Percentiles rank a stretch among this genome's conserved stretches.
phyloP scores from a whole-genome alignment of 768 basidiomycete genomes.

The Amanita exitialis region DNA sequence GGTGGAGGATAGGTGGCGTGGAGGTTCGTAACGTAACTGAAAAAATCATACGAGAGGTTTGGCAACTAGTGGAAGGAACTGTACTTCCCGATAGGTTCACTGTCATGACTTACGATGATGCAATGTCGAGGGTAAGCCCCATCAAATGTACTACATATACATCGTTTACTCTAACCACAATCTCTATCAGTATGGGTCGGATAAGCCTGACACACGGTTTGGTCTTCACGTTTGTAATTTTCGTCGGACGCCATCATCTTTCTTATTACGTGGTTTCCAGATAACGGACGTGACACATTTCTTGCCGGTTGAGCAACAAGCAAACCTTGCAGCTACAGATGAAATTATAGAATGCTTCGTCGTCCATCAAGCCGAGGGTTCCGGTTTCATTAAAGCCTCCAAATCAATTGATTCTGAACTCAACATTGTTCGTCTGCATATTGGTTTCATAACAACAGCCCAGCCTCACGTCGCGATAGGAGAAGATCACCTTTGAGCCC shows the following conservation, averaged over 20 bases:
- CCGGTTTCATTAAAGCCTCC: constrained; percentile 32
- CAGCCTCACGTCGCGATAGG: background rate
- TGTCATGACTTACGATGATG: constrained; percentile 83
- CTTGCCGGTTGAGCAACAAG: constrained; percentile 21
- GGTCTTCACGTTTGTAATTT: constrained; percentile 57
- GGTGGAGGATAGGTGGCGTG: constrained; percentile 80
- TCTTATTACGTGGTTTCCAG: constrained; percentile 16
- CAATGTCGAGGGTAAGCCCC: constrained; percentile 73
- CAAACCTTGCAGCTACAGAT: constrained; percentile 16
- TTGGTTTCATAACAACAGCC: background rate
- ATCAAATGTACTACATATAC: constrained; percentile 7
- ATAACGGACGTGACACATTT: constrained; percentile 33
- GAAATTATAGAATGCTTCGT: constrained; percentile 37
- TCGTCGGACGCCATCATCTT: background rate
- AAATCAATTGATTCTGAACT: constrained; percentile 18
- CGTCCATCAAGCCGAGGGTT: constrained; percentile 29
- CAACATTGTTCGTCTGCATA: background rate
- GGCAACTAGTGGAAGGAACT: constrained; percentile 59
- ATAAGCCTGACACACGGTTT: constrained; percentile 91
- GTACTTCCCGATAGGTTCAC: constrained; percentile 53
- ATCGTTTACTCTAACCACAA: constrained; percentile 9
- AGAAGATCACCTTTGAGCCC: constrained; percentile 27
- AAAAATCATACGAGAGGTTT: constrained; percentile 61
- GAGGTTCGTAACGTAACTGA: constrained; percentile 80
- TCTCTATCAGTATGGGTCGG: constrained; percentile 69